Evolutionary conservation across 2,329 filamentous ascomycete species (phyloP).

Genomic region (Dothideomycetes sp.): DNA sequence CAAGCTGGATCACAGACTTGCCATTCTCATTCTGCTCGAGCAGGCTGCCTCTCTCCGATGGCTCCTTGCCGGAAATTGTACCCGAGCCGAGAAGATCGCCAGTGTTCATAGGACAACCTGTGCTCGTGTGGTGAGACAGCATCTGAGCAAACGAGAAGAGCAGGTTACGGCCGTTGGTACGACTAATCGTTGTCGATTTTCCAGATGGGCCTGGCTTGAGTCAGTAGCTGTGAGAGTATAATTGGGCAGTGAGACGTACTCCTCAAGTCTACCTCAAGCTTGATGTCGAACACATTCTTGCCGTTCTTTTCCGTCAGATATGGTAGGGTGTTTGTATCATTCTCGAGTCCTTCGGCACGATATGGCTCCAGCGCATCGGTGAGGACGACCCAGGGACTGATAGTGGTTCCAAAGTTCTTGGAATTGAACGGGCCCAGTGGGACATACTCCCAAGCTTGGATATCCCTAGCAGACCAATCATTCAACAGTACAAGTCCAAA

Average conservation of each 20-base stretch:
- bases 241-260: conserved; percentile 17
- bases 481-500: conserved; percentile 78
- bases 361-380: conserved; percentile 66
- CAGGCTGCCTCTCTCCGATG: conserved; percentile 54
- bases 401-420: conserved; percentile 73
- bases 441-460: conserved; percentile 77
- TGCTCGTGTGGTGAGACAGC: conserved; percentile 67
- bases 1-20: conserved; percentile 51
- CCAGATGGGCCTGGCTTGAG: conserved; percentile 30
- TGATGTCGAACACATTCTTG: conserved; percentile 57
- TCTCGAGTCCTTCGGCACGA: conserved; percentile 42
- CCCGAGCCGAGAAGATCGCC: conserved; percentile 70
- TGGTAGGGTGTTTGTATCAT: conserved; percentile 44
- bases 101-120: conserved; percentile 61
- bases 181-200: conserved; percentile 46
- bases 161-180: conserved; percentile 53
- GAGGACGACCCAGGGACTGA: conserved; percentile 70
- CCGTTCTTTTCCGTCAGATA: conserved; percentile 53
- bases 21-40: conserved; percentile 63
- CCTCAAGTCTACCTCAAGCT: conserved; percentile 54
- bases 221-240: not conserved
- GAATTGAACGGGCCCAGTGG: conserved; percentile 72
- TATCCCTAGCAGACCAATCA: conserved; percentile 76
- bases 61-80: conserved; percentile 58
- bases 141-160: conserved; percentile 79